A percentile compares a stretch with the other conserved stretches of the same genome.
These are phyloP conservation scores for Peronospora destructor DNA, from an alignment of 352 stramenopile species.

Conservation along the genomic window DNA sequence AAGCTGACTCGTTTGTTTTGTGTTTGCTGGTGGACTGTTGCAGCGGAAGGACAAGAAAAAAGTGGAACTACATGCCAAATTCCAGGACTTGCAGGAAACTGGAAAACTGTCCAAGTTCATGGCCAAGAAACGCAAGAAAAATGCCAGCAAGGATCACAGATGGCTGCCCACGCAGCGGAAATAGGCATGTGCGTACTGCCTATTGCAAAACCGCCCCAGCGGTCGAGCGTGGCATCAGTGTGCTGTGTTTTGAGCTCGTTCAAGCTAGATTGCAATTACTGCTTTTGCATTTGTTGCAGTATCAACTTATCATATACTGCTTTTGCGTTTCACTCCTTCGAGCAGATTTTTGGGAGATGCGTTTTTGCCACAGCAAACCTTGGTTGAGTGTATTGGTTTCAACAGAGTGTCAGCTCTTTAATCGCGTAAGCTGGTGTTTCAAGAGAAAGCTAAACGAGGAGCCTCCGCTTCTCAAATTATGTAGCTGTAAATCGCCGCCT, in stretches of 20 bases:
- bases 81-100: constrained; percentile 83
- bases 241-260: constrained; percentile 10
- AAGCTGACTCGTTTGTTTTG: constrained; percentile 1
- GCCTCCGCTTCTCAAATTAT: too few relatives aligned
- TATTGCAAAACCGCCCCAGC: not conserved
- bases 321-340: constrained; percentile 9
- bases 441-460: too few relatives aligned
- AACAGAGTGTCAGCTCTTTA: too few relatives aligned
- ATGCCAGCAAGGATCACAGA: constrained; percentile 89
- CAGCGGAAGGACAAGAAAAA: constrained; percentile 89
- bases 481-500: too few relatives aligned
- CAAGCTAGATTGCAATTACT: not conserved
- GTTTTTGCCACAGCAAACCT: not conserved
- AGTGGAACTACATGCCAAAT: constrained; percentile 86
- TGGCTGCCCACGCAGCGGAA: constrained; percentile 86
- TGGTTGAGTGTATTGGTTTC: too few relatives aligned
- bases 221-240: not conserved
- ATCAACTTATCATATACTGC: too few relatives aligned
- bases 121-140: constrained; percentile 91
- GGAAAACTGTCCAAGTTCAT: constrained; percentile 90
- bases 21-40: constrained; percentile 3
- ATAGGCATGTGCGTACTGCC: constrained; percentile 12
- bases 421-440: too few relatives aligned
- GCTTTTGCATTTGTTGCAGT: too few relatives aligned
- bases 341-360: not conserved